Base-by-base conservation (phyloP, 495 filamentous ascomycete species). In the Penicillium argentinense region DNA sequence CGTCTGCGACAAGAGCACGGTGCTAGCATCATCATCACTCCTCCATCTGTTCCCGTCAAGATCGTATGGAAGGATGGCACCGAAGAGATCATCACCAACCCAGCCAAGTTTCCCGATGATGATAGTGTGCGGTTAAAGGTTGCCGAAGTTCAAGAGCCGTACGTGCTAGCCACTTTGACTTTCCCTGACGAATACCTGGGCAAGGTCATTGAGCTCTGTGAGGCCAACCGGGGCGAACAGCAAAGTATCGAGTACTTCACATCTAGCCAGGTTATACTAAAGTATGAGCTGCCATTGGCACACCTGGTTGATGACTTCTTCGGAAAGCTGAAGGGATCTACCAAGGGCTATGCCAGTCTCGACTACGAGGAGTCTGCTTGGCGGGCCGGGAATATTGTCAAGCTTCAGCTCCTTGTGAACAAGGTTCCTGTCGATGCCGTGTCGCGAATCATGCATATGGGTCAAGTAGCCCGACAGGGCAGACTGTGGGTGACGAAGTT, bases 291-390 rank as follows among this genome's bases (percentile, higher is more conserved):
- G 6, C 93, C 93, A 0, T 75, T 96, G 12, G 79, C 89, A 2
- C 87, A 93, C 36, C 72, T 98, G 6, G 93, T 97, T 1, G 91
- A 97, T 55, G 92, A 98, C 66, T 88, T 98, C 71, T 98, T 98
- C 63, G 95, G 95, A 18, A 96, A 95, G 67, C 73, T 98, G 41
- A 98, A 98, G 66, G 87, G 90, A 18, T 80, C 84, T 2, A 96
- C 91, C 12, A 87, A 86, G 54, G 84, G 85, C 25, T 88, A 87
- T 50, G 91, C 91, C 5, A 89, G 84, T 45, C 78, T 97, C 11
- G 91, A 97, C 65, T 97, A 97, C 66, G 93, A 98, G 66, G 93
- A 98, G 54, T 88, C 91, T 0, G 93, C 83, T 0, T 98, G 88
- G 80, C 81, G 85, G 9, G 72, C 79, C 45, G 87, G 86, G 58